Base-by-base conservation (phyloP, 768 basidiomycete species). In the Russula sp. region DNA sequence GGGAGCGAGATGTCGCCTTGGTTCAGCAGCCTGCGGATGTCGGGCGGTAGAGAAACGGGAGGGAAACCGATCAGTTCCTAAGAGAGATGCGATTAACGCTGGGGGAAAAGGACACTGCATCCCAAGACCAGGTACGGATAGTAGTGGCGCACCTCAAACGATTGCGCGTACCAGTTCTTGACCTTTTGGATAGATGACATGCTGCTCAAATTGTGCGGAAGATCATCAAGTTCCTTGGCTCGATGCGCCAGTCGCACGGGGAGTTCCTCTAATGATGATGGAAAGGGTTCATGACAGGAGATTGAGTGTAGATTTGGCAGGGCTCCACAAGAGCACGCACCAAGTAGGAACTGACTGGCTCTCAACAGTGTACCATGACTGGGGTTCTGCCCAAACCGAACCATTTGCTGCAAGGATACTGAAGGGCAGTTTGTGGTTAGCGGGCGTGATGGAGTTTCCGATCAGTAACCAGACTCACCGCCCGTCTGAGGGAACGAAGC, bases 161-260 rank as follows among this genome's bases (percentile, higher is more conserved):
- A 93, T 77, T 98, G 93, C 0, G 96, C 96, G 73, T 99, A 99
- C 97, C 97, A 99, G 69, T 96, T 88, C 77, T 94, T 95, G 62
- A 99, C 91, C 71, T 90, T 94, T 60, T 85, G 83, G 66, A 99
- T 98, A 42, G 88, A 90, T 0, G 88, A 85, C 96, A 97, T 97
- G 49, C 83, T 82, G 68, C 86, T 87, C 54, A 99, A 80, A 58
- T 91, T 88, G 74, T 98, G 90, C 0, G 97, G 97, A 4, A 99
- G 81, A 66, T 90, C 85, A 67, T 98, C 93, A 34, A 99, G 83
- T 74, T 99, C 97, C 72, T 93, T 93, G 22, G 96, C 95, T 34
- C 97, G 83, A 72, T 99, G 97, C 0, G 94, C 94, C 20, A 99
- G 81, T 18, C 97, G 85, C 5, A 99, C 89, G 0, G 96, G 97